Evolutionary conservation across 2,329 filamentous ascomycete genomes (phyloP).

Genomic region (Penicillium brasilianum): DNA sequence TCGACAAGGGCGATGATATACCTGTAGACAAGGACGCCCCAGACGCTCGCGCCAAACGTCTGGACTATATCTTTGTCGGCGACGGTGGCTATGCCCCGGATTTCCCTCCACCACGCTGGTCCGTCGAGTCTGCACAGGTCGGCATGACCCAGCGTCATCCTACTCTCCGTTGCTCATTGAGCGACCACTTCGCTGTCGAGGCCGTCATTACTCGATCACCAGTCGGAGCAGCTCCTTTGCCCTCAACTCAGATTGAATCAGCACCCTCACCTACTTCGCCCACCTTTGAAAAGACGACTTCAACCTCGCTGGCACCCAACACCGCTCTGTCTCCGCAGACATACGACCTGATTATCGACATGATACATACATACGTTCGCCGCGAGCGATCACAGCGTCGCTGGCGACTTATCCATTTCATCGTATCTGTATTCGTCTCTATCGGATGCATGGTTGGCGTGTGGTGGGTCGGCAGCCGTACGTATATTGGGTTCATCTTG

Average conservation of each 20-base stretch:
- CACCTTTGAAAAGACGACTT: slow-evolving; percentile 23
- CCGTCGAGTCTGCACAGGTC: slow-evolving; percentile 71
- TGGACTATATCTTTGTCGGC: slow-evolving; percentile 92
- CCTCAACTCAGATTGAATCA: slow-evolving; percentile 9
- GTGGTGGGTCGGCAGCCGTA: slow-evolving; percentile 76
- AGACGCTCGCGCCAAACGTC: slow-evolving; percentile 79
- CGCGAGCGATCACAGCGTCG: slow-evolving; percentile 75
- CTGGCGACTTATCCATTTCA: slow-evolving; percentile 76
- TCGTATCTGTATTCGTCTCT: slow-evolving; percentile 67
- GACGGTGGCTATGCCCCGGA: slow-evolving; percentile 51
- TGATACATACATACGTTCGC: slow-evolving; percentile 69
- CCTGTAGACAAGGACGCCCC: slow-evolving; percentile 66
- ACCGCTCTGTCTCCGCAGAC: slow-evolving; percentile 52
- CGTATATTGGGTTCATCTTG: slow-evolving; percentile 79
- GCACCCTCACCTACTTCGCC: slow-evolving; percentile 17
- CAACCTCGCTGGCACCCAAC: slow-evolving; percentile 30
- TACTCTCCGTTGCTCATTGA: slow-evolving; percentile 79
- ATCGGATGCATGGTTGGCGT: slow-evolving; percentile 78
- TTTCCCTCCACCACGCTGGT: slow-evolving; percentile 61
- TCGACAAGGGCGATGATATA: slow-evolving; percentile 69
- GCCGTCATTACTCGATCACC: slow-evolving; percentile 66
- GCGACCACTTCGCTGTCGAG: slow-evolving; percentile 92
- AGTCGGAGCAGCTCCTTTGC: slow-evolving; percentile 5
- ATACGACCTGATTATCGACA: slow-evolving; percentile 74
- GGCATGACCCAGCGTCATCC: slow-evolving; percentile 84